A percentile compares a stretch with the other conserved stretches of the same genome.
These are phyloP conservation scores for Aspergillus pseudoglaucus DNA, from an alignment of 2,329 filamentous ascomycete genomes.

Conservation along the genomic window DNA sequence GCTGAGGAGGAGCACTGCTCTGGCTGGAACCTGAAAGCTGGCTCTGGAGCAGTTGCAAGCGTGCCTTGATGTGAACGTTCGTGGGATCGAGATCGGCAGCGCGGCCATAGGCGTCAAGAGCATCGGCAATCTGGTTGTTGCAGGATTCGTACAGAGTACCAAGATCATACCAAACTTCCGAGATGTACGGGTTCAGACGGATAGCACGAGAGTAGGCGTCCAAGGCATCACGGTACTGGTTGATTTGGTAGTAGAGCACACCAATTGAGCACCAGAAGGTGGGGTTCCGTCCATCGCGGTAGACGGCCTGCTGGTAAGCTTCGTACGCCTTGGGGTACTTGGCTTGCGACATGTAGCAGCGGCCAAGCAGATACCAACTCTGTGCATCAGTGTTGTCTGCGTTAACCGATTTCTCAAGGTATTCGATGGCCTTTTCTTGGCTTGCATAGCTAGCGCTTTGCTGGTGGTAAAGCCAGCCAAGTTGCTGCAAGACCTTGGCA, in stretches of 20 bases:
- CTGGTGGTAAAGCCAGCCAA: conserved; percentile 96
- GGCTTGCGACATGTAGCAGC: conserved; percentile 98
- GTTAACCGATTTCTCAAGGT: conserved; percentile 90
- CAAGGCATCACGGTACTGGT: conserved; percentile 95
- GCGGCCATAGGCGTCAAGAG: conserved; percentile 88
- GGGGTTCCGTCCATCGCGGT: conserved; percentile 92
- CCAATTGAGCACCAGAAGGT: conserved; percentile 99
- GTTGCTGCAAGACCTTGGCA: conserved; percentile 94
- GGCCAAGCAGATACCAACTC: conserved; percentile 95
- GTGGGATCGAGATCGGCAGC: conserved; percentile 88
- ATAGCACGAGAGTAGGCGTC: conserved; percentile 97
- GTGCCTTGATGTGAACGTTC: conserved; percentile 94
- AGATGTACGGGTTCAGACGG: conserved; percentile 93
- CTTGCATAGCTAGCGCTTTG: conserved; percentile 86
- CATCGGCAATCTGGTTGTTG: conserved; percentile 97
- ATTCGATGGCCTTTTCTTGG: conserved; percentile 94
- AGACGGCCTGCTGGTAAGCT: conserved; percentile 96
- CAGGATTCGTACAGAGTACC: conserved; percentile 97
- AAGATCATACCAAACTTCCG: conserved; percentile 97
- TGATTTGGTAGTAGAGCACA: conserved; percentile 98
- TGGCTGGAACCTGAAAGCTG: conserved; percentile 64
- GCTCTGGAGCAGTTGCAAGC: conserved; percentile 79
- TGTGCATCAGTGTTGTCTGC: conserved; percentile 92
- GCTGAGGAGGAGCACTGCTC: conserved; percentile 64
- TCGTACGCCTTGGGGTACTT: conserved; percentile 99